Conservation (phyloP, 2,329 filamentous ascomycete species). For the Coleophoma cylindrospora region DNA sequence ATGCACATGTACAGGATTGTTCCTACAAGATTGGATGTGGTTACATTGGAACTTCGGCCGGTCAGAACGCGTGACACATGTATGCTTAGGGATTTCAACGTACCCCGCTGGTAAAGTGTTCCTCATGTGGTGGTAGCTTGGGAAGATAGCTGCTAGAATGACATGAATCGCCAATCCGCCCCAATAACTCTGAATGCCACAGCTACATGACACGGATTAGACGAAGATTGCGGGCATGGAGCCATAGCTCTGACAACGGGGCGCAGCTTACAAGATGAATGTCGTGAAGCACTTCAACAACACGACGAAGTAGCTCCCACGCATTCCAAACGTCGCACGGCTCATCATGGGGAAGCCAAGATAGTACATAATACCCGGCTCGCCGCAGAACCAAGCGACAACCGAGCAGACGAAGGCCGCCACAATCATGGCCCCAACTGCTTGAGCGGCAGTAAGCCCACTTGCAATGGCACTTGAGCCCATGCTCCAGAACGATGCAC, state of each 20-base stretch:
- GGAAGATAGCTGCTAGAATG: slow-evolving; percentile 5
- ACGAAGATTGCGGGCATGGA: neutral
- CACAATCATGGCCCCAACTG: slow-evolving; percentile 13
- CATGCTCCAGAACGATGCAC: slow-evolving; percentile 7
- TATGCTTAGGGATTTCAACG: neutral
- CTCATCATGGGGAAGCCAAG: slow-evolving; percentile 22
- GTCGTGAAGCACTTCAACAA: slow-evolving; percentile 16
- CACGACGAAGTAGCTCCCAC: slow-evolving; percentile 20
- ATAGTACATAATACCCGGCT: slow-evolving; percentile 16
- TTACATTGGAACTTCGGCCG: neutral
- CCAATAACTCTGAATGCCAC: slow-evolving; percentile 14
- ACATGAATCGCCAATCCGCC: slow-evolving; percentile 3
- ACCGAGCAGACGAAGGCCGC: slow-evolving; percentile 8
- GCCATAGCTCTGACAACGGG: neutral
- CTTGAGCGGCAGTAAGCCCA: slow-evolving; percentile 12
- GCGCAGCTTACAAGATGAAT: slow-evolving; percentile 10
- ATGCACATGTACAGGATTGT: neutral
- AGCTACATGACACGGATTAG: neutral
- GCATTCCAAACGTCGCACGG: slow-evolving; percentile 22
- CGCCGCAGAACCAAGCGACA: slow-evolving; percentile 13
- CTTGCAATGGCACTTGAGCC: slow-evolving; percentile 11
- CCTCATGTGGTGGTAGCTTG: slow-evolving; percentile 3
- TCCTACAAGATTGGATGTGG: neutral
- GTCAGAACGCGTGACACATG: neutral
- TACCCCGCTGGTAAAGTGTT: slow-evolving; percentile 7